phyloP scores from a whole-genome alignment of 192 early-diverging fungal species.

The Podila clonocystis region DNA sequence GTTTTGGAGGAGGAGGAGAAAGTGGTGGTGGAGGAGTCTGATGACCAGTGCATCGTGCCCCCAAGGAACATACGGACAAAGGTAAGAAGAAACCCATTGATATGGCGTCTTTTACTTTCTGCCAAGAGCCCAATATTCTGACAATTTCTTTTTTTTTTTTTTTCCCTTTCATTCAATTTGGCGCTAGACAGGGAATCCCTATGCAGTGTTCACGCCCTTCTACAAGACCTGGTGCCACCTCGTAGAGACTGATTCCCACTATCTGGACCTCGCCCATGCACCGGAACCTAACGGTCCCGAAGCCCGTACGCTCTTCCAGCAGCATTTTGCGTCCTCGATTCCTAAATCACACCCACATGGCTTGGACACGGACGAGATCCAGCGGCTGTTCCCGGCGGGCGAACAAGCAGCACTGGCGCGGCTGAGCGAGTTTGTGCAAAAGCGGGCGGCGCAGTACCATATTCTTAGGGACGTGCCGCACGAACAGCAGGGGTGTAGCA shows the following conservation, averaged over 20 bases:
- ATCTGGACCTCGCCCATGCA: constrained; percentile 12
- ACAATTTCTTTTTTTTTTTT: too few relatives aligned
- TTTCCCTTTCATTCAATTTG: background rate
- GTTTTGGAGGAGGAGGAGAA: constrained; percentile 2
- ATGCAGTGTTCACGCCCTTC: constrained; percentile 39
- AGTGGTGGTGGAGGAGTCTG: constrained; percentile 34
- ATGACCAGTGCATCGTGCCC: constrained; percentile 67
- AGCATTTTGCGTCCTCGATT: constrained; percentile 5
- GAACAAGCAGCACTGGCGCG: constrained; percentile 56
- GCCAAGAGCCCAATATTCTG: background rate
- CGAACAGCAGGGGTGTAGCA: constrained; percentile 47
- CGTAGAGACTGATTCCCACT: constrained; percentile 30
- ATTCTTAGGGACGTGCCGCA: constrained; percentile 55
- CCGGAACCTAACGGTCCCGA: constrained; percentile 19
- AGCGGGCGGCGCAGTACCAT: constrained; percentile 52
- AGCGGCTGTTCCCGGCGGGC: constrained; percentile 54
- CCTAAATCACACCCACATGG: constrained; percentile 28
- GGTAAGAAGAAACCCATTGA: constrained; percentile 10
- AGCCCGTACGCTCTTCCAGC: constrained; percentile 12
- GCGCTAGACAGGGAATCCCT: constrained; percentile 36
- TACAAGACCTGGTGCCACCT: constrained; percentile 47
- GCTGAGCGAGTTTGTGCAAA: constrained; percentile 48
- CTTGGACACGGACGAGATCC: constrained; percentile 10
- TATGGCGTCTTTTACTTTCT: background rate
- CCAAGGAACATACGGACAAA: constrained; percentile 64